A percentile compares a stretch with the other conserved stretches of the same genome.
These are phyloP conservation scores for Anethum foeniculum DNA, from an alignment of 140 eudicot genomes.

Conservation along the genomic window DNA sequence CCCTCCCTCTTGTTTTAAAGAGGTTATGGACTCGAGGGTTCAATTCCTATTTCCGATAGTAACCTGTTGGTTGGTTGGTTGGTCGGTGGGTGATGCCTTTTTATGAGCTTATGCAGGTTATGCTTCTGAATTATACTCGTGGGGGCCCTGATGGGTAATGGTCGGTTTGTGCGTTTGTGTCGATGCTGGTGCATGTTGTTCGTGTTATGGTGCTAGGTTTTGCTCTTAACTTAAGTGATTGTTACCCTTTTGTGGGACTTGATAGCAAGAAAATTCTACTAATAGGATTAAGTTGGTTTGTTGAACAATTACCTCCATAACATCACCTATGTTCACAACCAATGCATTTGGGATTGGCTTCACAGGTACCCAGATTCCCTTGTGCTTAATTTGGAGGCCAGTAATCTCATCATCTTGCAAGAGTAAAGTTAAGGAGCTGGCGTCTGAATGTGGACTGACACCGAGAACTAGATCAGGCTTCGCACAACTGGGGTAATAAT, in stretches of 20 bases:
- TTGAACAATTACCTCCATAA: slow-evolving; percentile 17
- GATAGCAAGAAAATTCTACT: not conserved
- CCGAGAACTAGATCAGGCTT: slow-evolving; percentile 26
- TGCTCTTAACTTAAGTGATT: no score
- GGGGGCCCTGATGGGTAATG: no score
- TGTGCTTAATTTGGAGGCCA: slow-evolving; percentile 19
- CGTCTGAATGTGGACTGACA: slow-evolving; percentile 27
- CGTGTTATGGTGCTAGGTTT: no score
- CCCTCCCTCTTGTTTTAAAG: not conserved
- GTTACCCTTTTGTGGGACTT: no score
- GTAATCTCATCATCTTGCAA: slow-evolving; percentile 17
- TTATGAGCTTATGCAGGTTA: no score
- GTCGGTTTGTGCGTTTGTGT: no score
- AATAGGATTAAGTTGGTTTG: not conserved
- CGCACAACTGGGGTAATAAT: slow-evolving; percentile 18
- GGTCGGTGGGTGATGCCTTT: no score
- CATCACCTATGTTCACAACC: slow-evolving; percentile 23
- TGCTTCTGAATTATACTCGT: no score
- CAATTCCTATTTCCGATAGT: not conserved
- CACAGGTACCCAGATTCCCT: slow-evolving; percentile 19
- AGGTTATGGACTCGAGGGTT: not conserved
- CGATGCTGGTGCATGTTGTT: no score
- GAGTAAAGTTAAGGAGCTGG: slow-evolving; percentile 21
- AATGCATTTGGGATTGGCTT: slow-evolving; percentile 25
- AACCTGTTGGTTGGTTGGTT: no score